Evolutionary conservation across 2,329 filamentous ascomycete genomes (phyloP).

Genomic region (Fusarium musae): DNA sequence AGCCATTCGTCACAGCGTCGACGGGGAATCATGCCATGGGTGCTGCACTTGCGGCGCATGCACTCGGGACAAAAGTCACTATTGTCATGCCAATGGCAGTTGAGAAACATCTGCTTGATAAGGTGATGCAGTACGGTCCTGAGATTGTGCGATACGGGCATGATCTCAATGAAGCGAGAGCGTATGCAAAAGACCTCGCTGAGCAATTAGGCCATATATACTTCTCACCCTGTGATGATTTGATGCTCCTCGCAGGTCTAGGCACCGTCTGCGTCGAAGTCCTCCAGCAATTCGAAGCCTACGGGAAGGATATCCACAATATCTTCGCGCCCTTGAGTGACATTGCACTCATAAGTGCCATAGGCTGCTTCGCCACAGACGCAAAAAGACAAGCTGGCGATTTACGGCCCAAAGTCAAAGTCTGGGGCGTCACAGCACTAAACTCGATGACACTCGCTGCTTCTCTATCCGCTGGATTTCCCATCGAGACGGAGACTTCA

Average conservation of each 20-base stretch:
- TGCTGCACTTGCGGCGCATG: not conserved
- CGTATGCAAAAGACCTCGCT: not conserved
- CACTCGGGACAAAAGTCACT: not conserved
- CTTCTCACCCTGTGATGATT: not conserved
- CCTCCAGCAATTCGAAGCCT: not conserved
- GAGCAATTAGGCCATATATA: not conserved
- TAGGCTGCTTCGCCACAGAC: constrained; percentile 1
- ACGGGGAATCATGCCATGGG: not conserved
- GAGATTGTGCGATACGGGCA: not conserved
- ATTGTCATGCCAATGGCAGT: not conserved
- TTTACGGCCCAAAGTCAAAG: not conserved
- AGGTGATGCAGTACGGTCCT: not conserved
- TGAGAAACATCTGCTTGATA: not conserved
- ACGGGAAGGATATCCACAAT: not conserved
- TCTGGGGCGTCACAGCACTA: not conserved
- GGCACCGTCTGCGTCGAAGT: not conserved
- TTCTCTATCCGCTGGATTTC: not conserved
- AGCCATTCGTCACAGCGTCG: not conserved
- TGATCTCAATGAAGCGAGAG: not conserved
- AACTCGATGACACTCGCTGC: not conserved
- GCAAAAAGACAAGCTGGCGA: not conserved
- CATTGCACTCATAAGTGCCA: not conserved
- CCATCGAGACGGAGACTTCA: not conserved
- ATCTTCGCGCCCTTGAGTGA: not conserved
- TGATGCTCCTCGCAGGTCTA: not conserved